Base-by-base conservation (phyloP, 441 rosid genomes). In the Aquilaria agallochum region DNA sequence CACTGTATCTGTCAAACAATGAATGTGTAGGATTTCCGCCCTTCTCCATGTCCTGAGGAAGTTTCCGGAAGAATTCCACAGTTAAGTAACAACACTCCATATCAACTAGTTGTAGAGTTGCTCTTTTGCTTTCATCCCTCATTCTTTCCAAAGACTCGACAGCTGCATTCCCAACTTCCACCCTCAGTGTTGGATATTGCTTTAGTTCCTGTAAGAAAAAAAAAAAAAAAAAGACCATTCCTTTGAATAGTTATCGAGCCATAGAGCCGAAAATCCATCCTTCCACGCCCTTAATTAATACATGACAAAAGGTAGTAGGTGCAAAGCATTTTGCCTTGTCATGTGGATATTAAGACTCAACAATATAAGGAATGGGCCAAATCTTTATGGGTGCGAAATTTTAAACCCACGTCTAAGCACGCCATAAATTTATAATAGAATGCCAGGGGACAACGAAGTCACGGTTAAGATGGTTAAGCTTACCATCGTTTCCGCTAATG, bases 21-120 rank as follows among this genome's bases (percentile, higher is more conserved):
- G 96, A 92, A 72, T 84, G 96, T 5, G 93, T 80, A 6, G 98
- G 96, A 73, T 89, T 87, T 68, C 98, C 98, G 5, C 98, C 96
- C 81, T 92, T 92, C 75, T 92, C 98, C 50, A 78, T 64, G 74
- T 92, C 96, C 66, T 89, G 95, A 59, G 96, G 98, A 75, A 92
- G 98, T 76, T 89, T 92, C 66, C 95, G 79, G 75, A 92, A 92
- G 74, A 89, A 92, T 53, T 89, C 98, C 11, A 92, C 96, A 0
- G 98, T 89, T 74, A 87, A 69, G 81, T 92, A 89, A 74, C 88
- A 65, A 47, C 84, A 87, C 66, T 92, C 98, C 98, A 92, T 89
- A 68, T 89, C 96, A 7, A 92, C 96, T 45, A 89, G 82, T 80
- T 78, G 91, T 56, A 89, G 68, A 50, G 91, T 87, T 65, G 92